A percentile compares a stretch with the other conserved stretches of the same genome.
Evolutionary conservation across 169 alveolate genomes (phyloP).

Genomic region (Plasmodium gallinaceum): DNA sequence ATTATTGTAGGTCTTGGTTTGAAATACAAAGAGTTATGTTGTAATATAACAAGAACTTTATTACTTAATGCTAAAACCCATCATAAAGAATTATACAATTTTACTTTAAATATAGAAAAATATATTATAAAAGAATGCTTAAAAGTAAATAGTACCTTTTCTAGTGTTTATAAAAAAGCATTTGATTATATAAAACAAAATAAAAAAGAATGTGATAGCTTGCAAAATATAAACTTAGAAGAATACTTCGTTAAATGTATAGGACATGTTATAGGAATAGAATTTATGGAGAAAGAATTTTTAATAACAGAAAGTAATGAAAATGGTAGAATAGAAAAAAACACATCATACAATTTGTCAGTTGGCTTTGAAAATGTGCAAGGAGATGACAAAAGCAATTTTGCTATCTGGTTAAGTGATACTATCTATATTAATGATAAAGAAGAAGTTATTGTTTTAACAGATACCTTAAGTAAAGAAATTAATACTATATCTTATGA

Average conservation of each 20-base stretch:
- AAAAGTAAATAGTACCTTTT: slow-evolving; percentile 78
- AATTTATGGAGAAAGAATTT: slow-evolving; percentile 85
- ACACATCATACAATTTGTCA: slow-evolving; percentile 89
- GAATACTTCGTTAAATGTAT: slow-evolving; percentile 84
- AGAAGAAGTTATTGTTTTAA: slow-evolving; percentile 82
- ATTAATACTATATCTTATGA: slow-evolving; percentile 89
- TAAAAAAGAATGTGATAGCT: slow-evolving; percentile 16
- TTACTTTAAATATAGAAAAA: slow-evolving; percentile 80
- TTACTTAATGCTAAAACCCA: slow-evolving; percentile 82
- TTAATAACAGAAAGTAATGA: slow-evolving; percentile 71
- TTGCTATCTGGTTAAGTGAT: slow-evolving; percentile 93
- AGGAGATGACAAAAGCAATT: slow-evolving; percentile 79
- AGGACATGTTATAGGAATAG: slow-evolving; percentile 92
- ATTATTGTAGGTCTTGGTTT: slow-evolving; percentile 84
- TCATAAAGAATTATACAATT: slow-evolving; percentile 82
- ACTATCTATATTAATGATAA: slow-evolving; percentile 86
- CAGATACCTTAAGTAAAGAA: slow-evolving; percentile 85
- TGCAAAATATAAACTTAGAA: slow-evolving; percentile 37
- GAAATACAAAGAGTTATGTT: slow-evolving; percentile 83
- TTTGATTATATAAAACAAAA: slow-evolving; percentile 75
- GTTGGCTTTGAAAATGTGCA: slow-evolving; percentile 88
- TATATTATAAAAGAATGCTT: slow-evolving; percentile 78
- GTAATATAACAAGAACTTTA: slow-evolving; percentile 85
- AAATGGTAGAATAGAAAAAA: slow-evolving; percentile 78
- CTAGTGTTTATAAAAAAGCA: slow-evolving; percentile 80